Evolutionary conservation across 2,329 filamentous ascomycete genomes (phyloP).

Genomic region (Fusarium anguioides): DNA sequence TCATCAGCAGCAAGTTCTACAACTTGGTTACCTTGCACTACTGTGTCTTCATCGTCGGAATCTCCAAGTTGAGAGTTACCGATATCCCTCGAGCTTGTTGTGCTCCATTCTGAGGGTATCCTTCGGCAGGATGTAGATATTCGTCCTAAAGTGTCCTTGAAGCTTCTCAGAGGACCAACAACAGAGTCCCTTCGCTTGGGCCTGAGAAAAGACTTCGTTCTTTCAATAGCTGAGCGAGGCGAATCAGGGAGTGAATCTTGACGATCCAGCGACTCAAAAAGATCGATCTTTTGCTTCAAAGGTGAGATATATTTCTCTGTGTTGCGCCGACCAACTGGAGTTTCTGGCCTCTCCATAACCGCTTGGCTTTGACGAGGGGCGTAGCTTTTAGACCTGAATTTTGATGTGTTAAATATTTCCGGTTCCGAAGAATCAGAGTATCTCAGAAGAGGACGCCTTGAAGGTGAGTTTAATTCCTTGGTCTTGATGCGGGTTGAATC

Average conservation of each 20-base stretch:
- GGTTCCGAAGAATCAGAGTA: slow-evolving; percentile 12
- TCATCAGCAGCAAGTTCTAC: background rate
- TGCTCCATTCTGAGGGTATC: slow-evolving; percentile 36
- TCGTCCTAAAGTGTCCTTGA: slow-evolving; percentile 28
- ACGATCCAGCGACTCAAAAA: slow-evolving; percentile 46
- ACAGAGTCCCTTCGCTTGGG: background rate
- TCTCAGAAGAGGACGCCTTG: slow-evolving; percentile 11
- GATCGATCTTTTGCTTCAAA: slow-evolving; percentile 46
- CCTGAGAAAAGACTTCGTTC: background rate
- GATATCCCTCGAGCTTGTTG: slow-evolving; percentile 11
- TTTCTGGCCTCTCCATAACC: background rate
- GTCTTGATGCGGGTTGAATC: slow-evolving; percentile 2
- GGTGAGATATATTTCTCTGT: slow-evolving; percentile 30
- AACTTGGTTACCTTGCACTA: background rate
- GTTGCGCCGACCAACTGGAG: background rate
- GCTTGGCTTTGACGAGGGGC: background rate
- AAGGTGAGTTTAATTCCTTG: background rate
- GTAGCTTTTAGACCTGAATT: slow-evolving; percentile 10
- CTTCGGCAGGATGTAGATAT: slow-evolving; percentile 37
- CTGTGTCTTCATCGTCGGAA: background rate
- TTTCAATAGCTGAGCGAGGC: background rate
- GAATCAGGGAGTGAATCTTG: background rate
- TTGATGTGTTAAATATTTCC: background rate
- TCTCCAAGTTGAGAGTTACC: background rate
- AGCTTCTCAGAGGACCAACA: slow-evolving; percentile 1